Evolutionary conservation across 306 rosid species (phyloP).

Genomic region (Quercus berberidifolia): DNA sequence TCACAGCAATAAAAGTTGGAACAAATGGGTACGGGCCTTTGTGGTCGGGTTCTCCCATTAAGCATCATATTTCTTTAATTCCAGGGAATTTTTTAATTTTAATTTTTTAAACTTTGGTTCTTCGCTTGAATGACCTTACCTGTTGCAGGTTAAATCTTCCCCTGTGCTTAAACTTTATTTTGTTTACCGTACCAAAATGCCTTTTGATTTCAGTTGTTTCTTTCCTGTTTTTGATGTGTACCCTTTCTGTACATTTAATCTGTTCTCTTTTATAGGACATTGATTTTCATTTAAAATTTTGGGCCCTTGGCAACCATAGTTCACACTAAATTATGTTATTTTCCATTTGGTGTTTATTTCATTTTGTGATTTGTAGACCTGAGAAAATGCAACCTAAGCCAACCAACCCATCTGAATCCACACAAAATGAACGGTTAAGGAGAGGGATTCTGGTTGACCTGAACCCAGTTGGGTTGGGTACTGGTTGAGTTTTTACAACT

Average conservation of each 20-base stretch:
- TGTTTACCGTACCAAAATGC: not conserved
- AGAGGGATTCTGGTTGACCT: not conserved
- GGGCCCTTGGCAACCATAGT: not conserved
- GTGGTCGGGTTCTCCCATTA: not conserved
- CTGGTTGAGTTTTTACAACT: not conserved
- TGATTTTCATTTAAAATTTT: not conserved
- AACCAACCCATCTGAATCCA: not conserved
- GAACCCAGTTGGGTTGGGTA: not conserved
- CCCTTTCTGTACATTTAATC: not conserved
- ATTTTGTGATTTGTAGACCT: not conserved
- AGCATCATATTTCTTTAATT: not conserved
- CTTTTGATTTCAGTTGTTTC: not conserved
- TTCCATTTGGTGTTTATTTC: not conserved
- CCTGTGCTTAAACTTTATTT: not conserved
- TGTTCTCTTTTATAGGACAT: not conserved
- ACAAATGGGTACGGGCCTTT: not conserved
- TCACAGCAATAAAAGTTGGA: not conserved
- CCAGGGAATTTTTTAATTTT: not conserved
- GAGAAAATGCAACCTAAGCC: not conserved
- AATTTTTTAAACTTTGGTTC: not conserved
- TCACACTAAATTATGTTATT: not conserved
- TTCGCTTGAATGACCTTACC: not conserved
- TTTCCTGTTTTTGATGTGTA: not conserved
- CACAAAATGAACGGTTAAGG: not conserved
- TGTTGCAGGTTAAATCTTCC: not conserved